Evolutionary conservation across 148 eudicot species (phyloP).

Genomic region (Fagopyrum esculentum): DNA sequence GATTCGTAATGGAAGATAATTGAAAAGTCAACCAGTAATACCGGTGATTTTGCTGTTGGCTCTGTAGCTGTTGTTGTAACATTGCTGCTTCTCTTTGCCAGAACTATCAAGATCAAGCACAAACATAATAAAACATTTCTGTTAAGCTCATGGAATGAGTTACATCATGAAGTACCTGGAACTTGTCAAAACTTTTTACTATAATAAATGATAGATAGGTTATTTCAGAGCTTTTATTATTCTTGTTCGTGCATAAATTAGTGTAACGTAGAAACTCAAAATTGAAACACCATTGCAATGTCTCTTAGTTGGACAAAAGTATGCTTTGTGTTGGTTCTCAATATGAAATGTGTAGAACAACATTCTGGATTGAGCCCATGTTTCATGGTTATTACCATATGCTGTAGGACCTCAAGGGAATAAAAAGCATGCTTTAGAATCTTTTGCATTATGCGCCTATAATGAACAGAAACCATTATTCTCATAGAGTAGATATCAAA

Average conservation of each 20-base stretch:
- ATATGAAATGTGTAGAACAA: too few relatives aligned
- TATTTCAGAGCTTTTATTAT: background rate
- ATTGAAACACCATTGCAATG: too few relatives aligned
- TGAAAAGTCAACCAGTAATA: background rate
- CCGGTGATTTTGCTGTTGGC: conserved; percentile 4
- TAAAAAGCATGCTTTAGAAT: background rate
- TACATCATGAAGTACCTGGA: background rate
- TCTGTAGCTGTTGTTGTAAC: conserved; percentile 8
- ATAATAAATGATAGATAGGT: background rate
- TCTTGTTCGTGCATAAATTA: background rate
- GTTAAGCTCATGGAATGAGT: background rate
- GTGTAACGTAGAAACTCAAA: too few relatives aligned
- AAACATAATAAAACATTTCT: background rate
- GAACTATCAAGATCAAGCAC: conserved; percentile 1
- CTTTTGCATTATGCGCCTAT: background rate
- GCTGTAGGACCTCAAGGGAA: background rate
- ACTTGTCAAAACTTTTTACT: background rate
- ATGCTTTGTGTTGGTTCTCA: too few relatives aligned
- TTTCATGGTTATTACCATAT: background rate
- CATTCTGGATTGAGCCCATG: too few relatives aligned
- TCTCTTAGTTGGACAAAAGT: too few relatives aligned
- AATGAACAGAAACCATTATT: background rate
- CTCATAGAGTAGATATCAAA: background rate
- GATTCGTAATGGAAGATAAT: background rate
- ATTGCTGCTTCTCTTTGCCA: conserved; percentile 9